phyloP scores from a whole-genome alignment of 2,329 filamentous ascomycete species.

The Xylaria polymorpha region DNA sequence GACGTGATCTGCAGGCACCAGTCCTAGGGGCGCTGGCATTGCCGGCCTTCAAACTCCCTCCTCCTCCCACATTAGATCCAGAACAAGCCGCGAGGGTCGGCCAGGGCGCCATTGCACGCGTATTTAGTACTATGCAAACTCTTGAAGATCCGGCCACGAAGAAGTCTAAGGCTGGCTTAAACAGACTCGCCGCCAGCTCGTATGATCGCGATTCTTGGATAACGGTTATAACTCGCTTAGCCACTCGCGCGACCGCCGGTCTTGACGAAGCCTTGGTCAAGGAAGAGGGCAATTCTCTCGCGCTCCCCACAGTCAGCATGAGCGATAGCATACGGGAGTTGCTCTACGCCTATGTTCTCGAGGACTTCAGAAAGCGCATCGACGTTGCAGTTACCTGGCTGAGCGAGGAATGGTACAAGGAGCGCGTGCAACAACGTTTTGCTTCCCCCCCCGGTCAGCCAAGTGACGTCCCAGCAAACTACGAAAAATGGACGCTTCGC shows the following conservation, averaged over 20 bases:
- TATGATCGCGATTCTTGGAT: constrained; percentile 92
- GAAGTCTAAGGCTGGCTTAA: constrained; percentile 78
- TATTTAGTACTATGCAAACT: constrained; percentile 81
- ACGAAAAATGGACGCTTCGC: constrained; percentile 81
- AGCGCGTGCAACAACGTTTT: constrained; percentile 67
- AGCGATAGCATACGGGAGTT: constrained; percentile 80
- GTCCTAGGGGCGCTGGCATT: constrained; percentile 69
- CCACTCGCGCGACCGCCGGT: constrained; percentile 79
- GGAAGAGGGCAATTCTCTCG: constrained; percentile 61
- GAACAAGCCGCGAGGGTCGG: constrained; percentile 80
- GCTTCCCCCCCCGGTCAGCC: constrained; percentile 55
- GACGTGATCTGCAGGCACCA: constrained; percentile 56
- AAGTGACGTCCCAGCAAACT: constrained; percentile 69
- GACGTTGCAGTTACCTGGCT: constrained; percentile 94
- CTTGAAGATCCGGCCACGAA: constrained; percentile 74
- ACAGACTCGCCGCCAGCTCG: constrained; percentile 83
- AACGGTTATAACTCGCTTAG: constrained; percentile 85
- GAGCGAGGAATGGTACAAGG: constrained; percentile 98
- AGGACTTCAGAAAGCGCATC: constrained; percentile 90
- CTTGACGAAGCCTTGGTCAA: constrained; percentile 72
- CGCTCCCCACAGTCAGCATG: constrained; percentile 54
- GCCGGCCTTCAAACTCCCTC: constrained; percentile 81
- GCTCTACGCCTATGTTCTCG: constrained; percentile 86
- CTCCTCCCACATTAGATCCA: constrained; percentile 77
- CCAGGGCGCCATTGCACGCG: constrained; percentile 77